Evolutionary conservation across 495 filamentous ascomycete genomes (phyloP).

Genomic region (Trichoderma asperelloides): DNA sequence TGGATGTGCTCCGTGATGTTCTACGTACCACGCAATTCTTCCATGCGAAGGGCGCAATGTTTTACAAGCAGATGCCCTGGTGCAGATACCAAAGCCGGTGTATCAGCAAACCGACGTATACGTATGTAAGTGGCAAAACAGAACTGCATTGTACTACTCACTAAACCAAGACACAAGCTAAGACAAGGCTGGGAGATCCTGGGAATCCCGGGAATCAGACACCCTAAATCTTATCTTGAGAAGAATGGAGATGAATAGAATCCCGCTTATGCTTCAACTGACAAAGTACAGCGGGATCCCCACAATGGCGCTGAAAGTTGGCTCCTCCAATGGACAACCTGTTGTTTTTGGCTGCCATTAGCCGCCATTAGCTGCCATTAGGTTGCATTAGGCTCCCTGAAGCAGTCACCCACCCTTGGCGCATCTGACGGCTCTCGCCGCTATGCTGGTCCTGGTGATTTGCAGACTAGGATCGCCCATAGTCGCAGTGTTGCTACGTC

Average conservation of each 20-base stretch:
- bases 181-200: too few relatives aligned
- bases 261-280: not conserved
- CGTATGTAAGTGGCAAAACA: too few relatives aligned
- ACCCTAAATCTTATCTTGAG: not conserved
- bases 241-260: conserved; percentile 1
- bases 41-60: too few relatives aligned
- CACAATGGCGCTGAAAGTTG: not conserved
- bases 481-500: not conserved
- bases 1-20: too few relatives aligned
- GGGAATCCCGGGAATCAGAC: not conserved
- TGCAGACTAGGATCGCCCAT: not conserved
- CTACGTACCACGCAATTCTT: too few relatives aligned
- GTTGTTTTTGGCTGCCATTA: too few relatives aligned
- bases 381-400: not conserved
- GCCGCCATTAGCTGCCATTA: not conserved
- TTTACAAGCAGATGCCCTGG: too few relatives aligned
- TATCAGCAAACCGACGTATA: too few relatives aligned
- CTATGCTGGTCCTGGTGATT: not conserved
- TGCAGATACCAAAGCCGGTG: too few relatives aligned
- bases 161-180: too few relatives aligned
- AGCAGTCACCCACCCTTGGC: not conserved
- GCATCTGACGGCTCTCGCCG: not conserved
- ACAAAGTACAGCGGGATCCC: not conserved
- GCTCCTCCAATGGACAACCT: not conserved
- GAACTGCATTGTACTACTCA: too few relatives aligned